These are phyloP conservation scores for Lasiodiplodia hormozganensis DNA, from an alignment of 2,329 filamentous ascomycete species.

Conservation along the genomic window DNA sequence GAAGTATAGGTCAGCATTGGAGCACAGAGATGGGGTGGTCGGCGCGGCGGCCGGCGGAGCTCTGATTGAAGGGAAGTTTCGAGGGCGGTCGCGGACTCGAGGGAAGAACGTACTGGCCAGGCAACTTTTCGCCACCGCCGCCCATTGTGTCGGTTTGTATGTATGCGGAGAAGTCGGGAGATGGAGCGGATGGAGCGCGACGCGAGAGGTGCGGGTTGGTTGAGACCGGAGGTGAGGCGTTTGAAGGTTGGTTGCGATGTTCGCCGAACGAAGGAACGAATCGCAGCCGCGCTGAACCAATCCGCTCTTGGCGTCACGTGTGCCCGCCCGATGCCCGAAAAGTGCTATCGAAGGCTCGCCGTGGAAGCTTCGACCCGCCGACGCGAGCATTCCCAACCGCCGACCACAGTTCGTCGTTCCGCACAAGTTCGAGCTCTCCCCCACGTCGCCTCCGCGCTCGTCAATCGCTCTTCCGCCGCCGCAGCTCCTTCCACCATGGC, in stretches of 20 bases:
- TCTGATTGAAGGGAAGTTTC: slow-evolving; percentile 4
- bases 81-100: neutral
- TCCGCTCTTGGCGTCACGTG: slow-evolving; percentile 30
- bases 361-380: slow-evolving; percentile 19
- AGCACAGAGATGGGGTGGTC: slow-evolving; percentile 18
- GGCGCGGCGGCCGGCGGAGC: slow-evolving; percentile 1
- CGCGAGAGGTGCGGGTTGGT: slow-evolving; percentile 1
- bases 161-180: neutral
- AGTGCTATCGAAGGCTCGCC: slow-evolving; percentile 21
- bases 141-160: slow-evolving; percentile 31
- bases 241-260: slow-evolving; percentile 22
- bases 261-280: slow-evolving; percentile 12
- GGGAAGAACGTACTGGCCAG: slow-evolving; percentile 33
- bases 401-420: neutral
- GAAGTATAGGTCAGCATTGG: slow-evolving; percentile 29
- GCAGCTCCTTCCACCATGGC: slow-evolving; percentile 21
- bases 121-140: slow-evolving; percentile 33
- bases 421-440: neutral
- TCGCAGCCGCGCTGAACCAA: slow-evolving; percentile 26
- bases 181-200: slow-evolving; percentile 8
- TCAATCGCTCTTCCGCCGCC: neutral
- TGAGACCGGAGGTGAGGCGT: slow-evolving; percentile 1
- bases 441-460: neutral
- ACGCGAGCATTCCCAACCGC: slow-evolving; percentile 13
- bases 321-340: slow-evolving; percentile 24